Percentiles rank a stretch among this genome's conserved stretches.
phyloP scores from a whole-genome alignment of 345 rosid species.

The Dipteronia dyeriana region DNA sequence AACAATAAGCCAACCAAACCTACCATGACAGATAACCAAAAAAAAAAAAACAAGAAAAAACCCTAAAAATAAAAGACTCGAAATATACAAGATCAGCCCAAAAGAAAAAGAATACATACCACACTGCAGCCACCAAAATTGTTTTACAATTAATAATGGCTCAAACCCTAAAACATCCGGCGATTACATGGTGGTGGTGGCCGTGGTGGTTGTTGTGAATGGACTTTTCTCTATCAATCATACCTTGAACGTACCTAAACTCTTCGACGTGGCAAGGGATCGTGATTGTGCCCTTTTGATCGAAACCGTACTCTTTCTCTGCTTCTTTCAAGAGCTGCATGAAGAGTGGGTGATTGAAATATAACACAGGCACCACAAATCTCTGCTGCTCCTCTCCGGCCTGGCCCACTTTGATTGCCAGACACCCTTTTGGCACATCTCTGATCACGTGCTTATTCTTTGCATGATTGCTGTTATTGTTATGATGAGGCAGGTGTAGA shows the following conservation, averaged over 20 bases:
- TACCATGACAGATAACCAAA: constrained; percentile 5
- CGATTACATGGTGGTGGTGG: constrained; percentile 39
- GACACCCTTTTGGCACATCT: constrained; percentile 60
- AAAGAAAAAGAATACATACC: neutral
- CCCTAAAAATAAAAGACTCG: constrained; percentile 9
- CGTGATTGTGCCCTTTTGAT: constrained; percentile 62
- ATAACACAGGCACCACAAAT: constrained; percentile 54
- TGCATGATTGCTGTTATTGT: neutral
- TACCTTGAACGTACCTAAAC: constrained; percentile 52
- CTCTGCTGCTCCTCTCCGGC: constrained; percentile 48
- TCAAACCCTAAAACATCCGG: constrained; percentile 67
- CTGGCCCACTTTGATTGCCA: constrained; percentile 58
- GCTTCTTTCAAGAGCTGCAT: constrained; percentile 61
- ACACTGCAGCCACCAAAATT: constrained; percentile 25
- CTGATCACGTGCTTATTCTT: constrained; percentile 34
- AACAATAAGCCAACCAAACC: constrained; percentile 4
- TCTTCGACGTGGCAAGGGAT: constrained; percentile 60
- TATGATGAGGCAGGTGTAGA: constrained; percentile 26
- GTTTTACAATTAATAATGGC: neutral
- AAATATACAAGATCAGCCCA: too few relatives aligned
- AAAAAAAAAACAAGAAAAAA: neutral
- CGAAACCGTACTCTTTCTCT: constrained; percentile 65
- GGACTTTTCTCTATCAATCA: constrained; percentile 65
- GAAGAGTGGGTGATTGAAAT: constrained; percentile 64
- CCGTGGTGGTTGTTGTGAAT: constrained; percentile 27